These are phyloP conservation scores for Coemansia nantahalensis DNA, from an alignment of 192 early-diverging fungal species.

Conservation along the genomic window DNA sequence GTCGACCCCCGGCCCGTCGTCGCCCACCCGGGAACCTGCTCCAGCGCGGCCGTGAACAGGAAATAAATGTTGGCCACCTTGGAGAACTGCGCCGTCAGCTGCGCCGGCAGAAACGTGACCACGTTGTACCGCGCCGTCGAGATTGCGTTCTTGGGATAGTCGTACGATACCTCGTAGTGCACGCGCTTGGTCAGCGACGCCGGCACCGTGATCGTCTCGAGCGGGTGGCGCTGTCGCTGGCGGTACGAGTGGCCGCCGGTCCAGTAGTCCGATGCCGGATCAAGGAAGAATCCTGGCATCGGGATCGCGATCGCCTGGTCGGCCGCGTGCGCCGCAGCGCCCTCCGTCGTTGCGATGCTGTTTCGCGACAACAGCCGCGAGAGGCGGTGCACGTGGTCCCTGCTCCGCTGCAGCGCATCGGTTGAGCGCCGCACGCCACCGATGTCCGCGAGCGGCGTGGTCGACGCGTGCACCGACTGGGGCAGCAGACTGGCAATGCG, in stretches of 20 bases:
- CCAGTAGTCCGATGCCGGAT: slow-evolving; percentile 47
- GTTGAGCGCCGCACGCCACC: neutral
- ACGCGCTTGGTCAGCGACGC: slow-evolving; percentile 55
- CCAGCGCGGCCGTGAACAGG: slow-evolving; percentile 80
- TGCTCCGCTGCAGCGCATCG: too few relatives aligned
- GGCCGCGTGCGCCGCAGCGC: neutral
- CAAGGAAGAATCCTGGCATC: slow-evolving; percentile 49
- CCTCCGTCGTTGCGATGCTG: too few relatives aligned
- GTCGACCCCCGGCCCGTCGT: slow-evolving; percentile 82
- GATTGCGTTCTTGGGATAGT: slow-evolving; percentile 52
- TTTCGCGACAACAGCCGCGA: slow-evolving; percentile 12
- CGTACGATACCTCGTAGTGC: slow-evolving; percentile 55
- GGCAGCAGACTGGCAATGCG: too few relatives aligned
- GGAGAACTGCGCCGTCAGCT: slow-evolving; percentile 95
- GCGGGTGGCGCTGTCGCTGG: slow-evolving; percentile 45
- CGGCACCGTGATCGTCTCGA: slow-evolving; percentile 41
- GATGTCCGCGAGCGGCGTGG: neutral
- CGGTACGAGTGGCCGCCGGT: slow-evolving; percentile 48
- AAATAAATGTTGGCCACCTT: slow-evolving; percentile 96
- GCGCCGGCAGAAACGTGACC: slow-evolving; percentile 87
- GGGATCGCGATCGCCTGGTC: slow-evolving; percentile 37
- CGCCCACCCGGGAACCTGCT: slow-evolving; percentile 71
- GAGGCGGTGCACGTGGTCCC: neutral
- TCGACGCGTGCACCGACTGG: too few relatives aligned
- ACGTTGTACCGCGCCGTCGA: slow-evolving; percentile 86